Evolutionary conservation across 371 early-diverging fungal species (phyloP), one percentile per base, ranked within the genome.

Genomic region (Phascolomyces articulosus): DNA sequence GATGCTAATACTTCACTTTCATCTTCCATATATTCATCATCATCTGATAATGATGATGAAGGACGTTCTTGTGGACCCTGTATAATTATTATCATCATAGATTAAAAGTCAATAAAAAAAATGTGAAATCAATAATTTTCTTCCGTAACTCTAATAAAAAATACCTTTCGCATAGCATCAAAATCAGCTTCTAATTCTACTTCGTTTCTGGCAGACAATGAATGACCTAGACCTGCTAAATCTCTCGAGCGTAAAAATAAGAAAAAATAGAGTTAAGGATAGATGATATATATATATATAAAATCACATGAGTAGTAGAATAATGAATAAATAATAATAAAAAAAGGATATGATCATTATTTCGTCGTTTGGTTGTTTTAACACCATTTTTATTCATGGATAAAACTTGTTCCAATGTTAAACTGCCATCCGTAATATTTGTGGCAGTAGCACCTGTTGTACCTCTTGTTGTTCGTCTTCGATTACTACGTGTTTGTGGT

Each of bases 321-420:
- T 38, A 13, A 9, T 38, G 38, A 9, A 38, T 13, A 38, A 13
- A 13, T 38, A 13, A 59, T 6, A 49, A 21, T 3, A 28, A 1
- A 28, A 60, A 60, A 60, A 60, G 60, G 60, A 60, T 60, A 60
- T 60, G 62, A 61, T 61, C 62, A 61, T 61, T 49, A n/a, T 61
- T n/a, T 61, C 62, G 51, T 26, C 62, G 62, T n/a, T 61, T 61
- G 21, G 53, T 34, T 23, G 31, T 29, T 21, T 61, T 61, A 18
- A 44, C 44, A 15, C 59, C 59, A 23, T 61, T 61, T 21, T 61
- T 61, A 20, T 53, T 61, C 6, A 40, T 15, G 4, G 60, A 8
- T 26, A 64, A 21, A 26, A 57, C 6, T 24, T 55, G 48, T 49
- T 55, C 64, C 6, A 44, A n/a, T 26, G 64, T 48, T 56, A 47